phyloP scores from a whole-genome alignment of 352 stramenopile species.

The Pseudoperonospora humuli region DNA sequence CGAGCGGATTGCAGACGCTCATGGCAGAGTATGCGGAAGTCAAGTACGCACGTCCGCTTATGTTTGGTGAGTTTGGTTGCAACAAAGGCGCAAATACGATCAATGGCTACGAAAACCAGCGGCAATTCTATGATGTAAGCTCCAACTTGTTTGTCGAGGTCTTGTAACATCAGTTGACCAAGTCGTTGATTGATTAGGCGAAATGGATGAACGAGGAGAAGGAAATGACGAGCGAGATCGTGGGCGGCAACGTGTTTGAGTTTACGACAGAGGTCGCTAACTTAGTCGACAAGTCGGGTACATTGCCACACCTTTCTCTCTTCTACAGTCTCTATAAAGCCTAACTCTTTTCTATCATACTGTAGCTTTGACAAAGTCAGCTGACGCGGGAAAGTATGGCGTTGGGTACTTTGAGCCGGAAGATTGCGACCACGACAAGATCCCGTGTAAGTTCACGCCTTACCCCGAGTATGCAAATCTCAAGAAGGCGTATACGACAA shows the following conservation, averaged over 20 bases:
- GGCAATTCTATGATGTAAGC: constrained; percentile 30
- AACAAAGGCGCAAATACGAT: constrained; percentile 57
- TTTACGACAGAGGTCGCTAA: constrained; percentile 78
- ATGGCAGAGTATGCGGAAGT: constrained; percentile 21
- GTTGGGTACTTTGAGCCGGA: constrained; percentile 68
- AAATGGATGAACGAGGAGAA: too few relatives aligned
- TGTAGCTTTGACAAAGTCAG: constrained; percentile 71
- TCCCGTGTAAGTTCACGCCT: constrained; percentile 52
- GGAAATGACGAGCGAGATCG: too few relatives aligned
- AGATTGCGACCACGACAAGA: constrained; percentile 50
- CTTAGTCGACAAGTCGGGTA: constrained; percentile 32
- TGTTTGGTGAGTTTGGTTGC: constrained; percentile 60
- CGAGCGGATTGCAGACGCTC: constrained; percentile 29
- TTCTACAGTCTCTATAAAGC: too few relatives aligned
- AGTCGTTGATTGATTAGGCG: too few relatives aligned
- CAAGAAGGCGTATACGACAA: constrained; percentile 35
- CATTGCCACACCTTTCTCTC: too few relatives aligned
- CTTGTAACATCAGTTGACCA: constrained; percentile 47
- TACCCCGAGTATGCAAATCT: constrained; percentile 69
- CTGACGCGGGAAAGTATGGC: constrained; percentile 65
- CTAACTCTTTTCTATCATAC: too few relatives aligned
- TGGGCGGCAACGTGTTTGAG: constrained; percentile 71
- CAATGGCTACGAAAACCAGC: constrained; percentile 58
- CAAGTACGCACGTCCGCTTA: not conserved
- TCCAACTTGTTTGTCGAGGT: constrained; percentile 46